Conservation (phyloP, 1,284 basidiomycete species). For the Cryptococcus floricola region DNA sequence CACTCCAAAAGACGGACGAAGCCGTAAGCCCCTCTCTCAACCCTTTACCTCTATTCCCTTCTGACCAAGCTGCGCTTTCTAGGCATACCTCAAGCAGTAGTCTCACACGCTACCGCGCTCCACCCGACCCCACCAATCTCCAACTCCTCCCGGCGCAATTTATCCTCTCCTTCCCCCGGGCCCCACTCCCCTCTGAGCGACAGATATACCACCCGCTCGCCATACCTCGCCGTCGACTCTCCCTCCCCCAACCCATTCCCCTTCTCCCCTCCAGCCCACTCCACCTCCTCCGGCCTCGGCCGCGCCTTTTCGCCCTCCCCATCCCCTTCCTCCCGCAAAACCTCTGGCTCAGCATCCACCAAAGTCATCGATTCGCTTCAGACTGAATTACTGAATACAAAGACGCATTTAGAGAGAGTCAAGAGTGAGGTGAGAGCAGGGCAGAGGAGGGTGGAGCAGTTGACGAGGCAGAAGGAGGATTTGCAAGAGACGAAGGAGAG, state of each 20-base stretch:
- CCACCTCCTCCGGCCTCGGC: conserved; percentile 7
- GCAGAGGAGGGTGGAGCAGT: conserved; percentile 33
- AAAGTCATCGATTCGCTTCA: conserved; percentile 44
- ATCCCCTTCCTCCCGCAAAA: not conserved
- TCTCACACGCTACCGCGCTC: conserved; percentile 32
- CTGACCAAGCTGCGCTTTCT: not conserved
- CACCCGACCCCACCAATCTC: conserved; percentile 19
- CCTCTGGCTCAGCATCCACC: conserved; percentile 23
- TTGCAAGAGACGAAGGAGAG: conserved; percentile 45
- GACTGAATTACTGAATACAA: conserved; percentile 34
- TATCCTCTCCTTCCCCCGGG: conserved; percentile 7
- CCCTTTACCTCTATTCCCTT: not conserved
- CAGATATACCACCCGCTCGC: conserved; percentile 13
- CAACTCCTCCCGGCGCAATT: not conserved
- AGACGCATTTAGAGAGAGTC: conserved; percentile 36
- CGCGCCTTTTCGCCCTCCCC: not conserved
- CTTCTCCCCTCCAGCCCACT: conserved; percentile 9
- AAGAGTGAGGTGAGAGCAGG: conserved; percentile 35
- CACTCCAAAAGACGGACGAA: conserved; percentile 27
- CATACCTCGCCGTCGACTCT: conserved; percentile 23
- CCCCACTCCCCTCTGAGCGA: too few species aligned
- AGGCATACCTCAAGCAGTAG: conserved; percentile 41
- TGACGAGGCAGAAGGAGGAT: conserved; percentile 47
- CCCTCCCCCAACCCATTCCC: conserved; percentile 8
- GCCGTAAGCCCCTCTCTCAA: conserved; percentile 23